phyloP scores from a whole-genome alignment of 163 green algal species.

The Scenedesmus sp. region DNA sequence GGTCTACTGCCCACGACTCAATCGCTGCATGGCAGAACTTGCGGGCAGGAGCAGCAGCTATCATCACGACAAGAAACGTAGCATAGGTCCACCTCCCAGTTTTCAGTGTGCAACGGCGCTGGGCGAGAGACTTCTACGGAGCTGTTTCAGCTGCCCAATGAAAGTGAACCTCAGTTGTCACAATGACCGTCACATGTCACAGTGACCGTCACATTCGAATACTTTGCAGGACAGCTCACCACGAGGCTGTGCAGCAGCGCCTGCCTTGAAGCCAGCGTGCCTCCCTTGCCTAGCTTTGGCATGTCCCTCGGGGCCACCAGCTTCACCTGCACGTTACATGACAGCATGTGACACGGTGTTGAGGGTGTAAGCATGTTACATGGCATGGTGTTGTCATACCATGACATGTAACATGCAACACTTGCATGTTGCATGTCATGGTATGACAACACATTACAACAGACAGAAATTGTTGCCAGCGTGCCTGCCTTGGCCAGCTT shows the following conservation, averaged over 20 bases:
- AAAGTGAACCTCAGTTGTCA: too few relatives aligned
- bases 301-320: conserved; percentile 66
- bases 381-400: background rate
- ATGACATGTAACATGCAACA: background rate
- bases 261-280: conserved; percentile 69
- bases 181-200: too few relatives aligned
- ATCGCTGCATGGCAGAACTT: conserved; percentile 53
- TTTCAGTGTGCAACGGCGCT: too few relatives aligned
- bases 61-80: too few relatives aligned
- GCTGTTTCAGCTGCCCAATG: too few relatives aligned
- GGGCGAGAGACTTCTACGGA: too few relatives aligned
- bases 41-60: too few relatives aligned
- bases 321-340: conserved; percentile 57
- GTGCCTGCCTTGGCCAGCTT: too few relatives aligned
- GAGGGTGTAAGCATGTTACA: background rate
- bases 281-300: conserved; percentile 73
- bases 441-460: too few relatives aligned
- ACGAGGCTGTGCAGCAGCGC: conserved; percentile 73
- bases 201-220: too few relatives aligned
- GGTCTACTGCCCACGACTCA: conserved; percentile 71
- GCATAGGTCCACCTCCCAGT: too few relatives aligned
- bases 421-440: background rate
- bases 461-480: too few relatives aligned
- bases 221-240: background rate
- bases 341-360: background rate